Percentiles rank a stretch among this genome's conserved stretches.
Conservation (phyloP, 306 rosid species). For the Acacia melanoxylon region DNA sequence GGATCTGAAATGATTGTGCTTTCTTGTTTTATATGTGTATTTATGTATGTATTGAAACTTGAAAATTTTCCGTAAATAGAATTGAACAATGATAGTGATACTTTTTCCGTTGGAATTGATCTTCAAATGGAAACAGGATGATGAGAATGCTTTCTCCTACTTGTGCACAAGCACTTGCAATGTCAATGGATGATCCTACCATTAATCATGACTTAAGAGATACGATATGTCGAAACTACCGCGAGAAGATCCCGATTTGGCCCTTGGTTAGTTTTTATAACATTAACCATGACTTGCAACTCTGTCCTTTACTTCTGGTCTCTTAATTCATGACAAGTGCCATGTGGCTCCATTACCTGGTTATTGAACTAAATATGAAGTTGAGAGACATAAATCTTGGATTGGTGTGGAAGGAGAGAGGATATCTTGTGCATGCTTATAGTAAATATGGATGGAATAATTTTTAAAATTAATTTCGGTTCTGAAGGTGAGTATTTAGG, state of each 20-base stretch:
- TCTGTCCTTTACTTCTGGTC: constrained; percentile 5
- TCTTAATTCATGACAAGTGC: constrained; percentile 1
- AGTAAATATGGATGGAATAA: not conserved
- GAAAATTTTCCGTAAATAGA: not conserved
- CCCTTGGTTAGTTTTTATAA: constrained; percentile 65
- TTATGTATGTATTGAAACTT: not conserved
- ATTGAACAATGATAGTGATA: constrained; percentile 1
- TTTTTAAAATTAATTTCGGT: constrained; percentile 5
- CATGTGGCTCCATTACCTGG: constrained; percentile 6
- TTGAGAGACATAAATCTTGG: constrained; percentile 1
- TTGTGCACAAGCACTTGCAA: constrained; percentile 98
- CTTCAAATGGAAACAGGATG: constrained; percentile 28
- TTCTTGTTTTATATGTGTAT: not conserved
- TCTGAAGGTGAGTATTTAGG: not conserved
- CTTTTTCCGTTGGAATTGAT: constrained; percentile 24
- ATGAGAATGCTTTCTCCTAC: constrained; percentile 88
- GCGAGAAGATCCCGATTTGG: constrained; percentile 88
- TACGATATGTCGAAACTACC: constrained; percentile 85
- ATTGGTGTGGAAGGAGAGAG: not conserved
- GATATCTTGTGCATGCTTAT: constrained; percentile 6
- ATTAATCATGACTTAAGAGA: constrained; percentile 63
- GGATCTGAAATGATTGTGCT: not conserved
- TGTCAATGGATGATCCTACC: constrained; percentile 96
- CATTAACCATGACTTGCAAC: not conserved
- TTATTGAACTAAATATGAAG: constrained; percentile 1